Evolutionary conservation across 148 eudicot species (phyloP).

Genomic region (Arctostaphylos glauca): DNA sequence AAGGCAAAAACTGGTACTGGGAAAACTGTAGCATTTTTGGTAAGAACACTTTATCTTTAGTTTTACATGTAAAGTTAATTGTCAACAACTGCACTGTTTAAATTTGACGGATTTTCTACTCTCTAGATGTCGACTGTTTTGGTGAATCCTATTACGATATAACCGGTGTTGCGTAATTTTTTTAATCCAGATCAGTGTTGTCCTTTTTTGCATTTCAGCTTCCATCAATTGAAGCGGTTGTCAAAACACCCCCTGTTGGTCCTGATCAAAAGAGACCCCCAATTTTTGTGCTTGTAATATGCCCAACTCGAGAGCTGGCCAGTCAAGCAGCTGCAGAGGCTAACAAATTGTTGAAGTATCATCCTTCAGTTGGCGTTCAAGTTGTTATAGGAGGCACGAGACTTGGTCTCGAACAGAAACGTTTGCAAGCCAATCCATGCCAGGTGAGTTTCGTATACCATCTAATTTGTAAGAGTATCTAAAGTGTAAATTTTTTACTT

Average conservation of each 20-base stretch:
- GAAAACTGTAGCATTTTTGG: conserved; percentile 99
- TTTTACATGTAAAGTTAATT: background rate
- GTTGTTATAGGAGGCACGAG: conserved; percentile 97
- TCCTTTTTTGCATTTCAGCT: conserved; percentile 52
- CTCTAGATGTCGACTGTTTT: background rate
- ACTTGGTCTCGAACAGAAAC: conserved; percentile 82
- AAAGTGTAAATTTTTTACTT: no score
- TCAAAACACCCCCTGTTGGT: conserved; percentile 54
- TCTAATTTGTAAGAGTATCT: background rate
- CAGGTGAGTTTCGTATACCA: conserved; percentile 50
- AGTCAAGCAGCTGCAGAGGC: conserved; percentile 95
- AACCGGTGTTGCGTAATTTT: background rate
- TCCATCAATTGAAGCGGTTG: conserved; percentile 83
- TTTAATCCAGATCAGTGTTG: background rate
- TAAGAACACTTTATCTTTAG: conserved; percentile 28
- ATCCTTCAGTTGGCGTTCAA: conserved; percentile 86
- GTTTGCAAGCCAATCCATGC: conserved; percentile 83
- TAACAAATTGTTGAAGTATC: conserved; percentile 75
- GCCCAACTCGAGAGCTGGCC: conserved; percentile 99
- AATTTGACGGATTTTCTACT: background rate
- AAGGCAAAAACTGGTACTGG: conserved; percentile 99
- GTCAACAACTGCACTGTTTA: background rate
- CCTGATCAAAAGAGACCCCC: conserved; percentile 79
- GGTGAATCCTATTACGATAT: background rate
- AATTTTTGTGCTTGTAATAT: conserved; percentile 81